These are phyloP conservation scores for Capillidium heterosporum DNA, from an alignment of 371 early-diverging fungal species.

Conservation along the genomic window DNA sequence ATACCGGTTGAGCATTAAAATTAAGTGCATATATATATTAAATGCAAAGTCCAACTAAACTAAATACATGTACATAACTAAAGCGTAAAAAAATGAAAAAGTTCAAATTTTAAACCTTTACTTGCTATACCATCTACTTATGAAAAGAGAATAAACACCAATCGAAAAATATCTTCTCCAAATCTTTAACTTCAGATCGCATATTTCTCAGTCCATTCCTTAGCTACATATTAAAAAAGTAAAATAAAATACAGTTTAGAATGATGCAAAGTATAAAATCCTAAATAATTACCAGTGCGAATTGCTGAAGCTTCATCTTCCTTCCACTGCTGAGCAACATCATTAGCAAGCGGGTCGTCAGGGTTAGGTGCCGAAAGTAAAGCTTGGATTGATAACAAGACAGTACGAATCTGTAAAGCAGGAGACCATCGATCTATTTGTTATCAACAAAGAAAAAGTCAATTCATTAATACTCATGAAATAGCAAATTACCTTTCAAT, in stretches of 20 bases:
- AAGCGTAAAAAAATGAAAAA: too few relatives aligned
- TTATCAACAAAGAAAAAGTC: not conserved
- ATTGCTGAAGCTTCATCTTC: constrained; percentile 86
- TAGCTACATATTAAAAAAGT: not conserved
- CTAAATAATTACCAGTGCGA: constrained; percentile 41
- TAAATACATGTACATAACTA: too few relatives aligned
- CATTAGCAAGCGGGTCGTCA: constrained; percentile 95
- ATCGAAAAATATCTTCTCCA: too few relatives aligned
- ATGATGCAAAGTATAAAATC: not conserved
- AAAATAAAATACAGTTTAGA: not conserved
- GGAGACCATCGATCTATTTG: constrained; percentile 96
- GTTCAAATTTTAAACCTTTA: too few relatives aligned
- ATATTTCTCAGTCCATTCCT: not conserved
- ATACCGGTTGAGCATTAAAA: too few relatives aligned
- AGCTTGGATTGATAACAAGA: constrained; percentile 96
- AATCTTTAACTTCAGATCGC: not conserved
- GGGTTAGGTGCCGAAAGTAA: constrained; percentile 96
- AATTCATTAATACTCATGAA: not conserved
- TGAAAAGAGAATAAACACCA: too few relatives aligned
- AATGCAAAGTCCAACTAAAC: too few relatives aligned
- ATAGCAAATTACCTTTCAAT: constrained; percentile 64
- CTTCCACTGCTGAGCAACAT: constrained; percentile 98
- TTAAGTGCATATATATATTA: too few relatives aligned
- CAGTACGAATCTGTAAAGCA: constrained; percentile 93
- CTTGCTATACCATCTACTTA: too few relatives aligned